phyloP scores from a whole-genome alignment of 1,139 yeast species.

The Candida labiduridarum region DNA sequence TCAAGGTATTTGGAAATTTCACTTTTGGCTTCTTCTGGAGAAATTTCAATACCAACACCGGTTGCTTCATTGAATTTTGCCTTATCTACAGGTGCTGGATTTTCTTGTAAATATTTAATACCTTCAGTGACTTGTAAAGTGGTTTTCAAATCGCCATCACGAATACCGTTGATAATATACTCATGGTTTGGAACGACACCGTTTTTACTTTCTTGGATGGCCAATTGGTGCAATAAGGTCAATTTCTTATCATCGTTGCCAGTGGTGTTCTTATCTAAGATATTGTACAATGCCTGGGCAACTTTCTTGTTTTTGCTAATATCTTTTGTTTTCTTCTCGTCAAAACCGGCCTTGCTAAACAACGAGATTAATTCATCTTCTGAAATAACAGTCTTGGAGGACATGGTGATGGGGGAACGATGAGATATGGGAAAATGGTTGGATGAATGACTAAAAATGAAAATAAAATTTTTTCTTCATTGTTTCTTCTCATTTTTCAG shows the following conservation, averaged over 20 bases:
- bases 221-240: constrained; percentile 74
- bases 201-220: constrained; percentile 58
- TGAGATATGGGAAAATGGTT: background rate
- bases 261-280: constrained; percentile 34
- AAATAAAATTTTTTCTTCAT: background rate
- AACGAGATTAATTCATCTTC: constrained; percentile 37
- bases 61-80: constrained; percentile 58
- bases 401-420: background rate
- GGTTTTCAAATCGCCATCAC: constrained; percentile 64
- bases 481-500: background rate
- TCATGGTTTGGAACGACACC: constrained; percentile 45
- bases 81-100: constrained; percentile 39
- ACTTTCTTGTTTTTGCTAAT: constrained; percentile 85
- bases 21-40: constrained; percentile 62
- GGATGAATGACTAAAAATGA: background rate
- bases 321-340: constrained; percentile 71
- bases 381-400: constrained; percentile 5
- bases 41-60: constrained; percentile 81
- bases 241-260: constrained; percentile 51
- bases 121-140: constrained; percentile 81
- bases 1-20: constrained; percentile 64
- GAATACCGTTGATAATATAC: constrained; percentile 60
- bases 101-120: constrained; percentile 62
- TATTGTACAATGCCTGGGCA: constrained; percentile 62
- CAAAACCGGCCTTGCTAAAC: constrained; percentile 67